phyloP scores from a whole-genome alignment of 139 green algal genomes.

The Bryopsis sp. region DNA sequence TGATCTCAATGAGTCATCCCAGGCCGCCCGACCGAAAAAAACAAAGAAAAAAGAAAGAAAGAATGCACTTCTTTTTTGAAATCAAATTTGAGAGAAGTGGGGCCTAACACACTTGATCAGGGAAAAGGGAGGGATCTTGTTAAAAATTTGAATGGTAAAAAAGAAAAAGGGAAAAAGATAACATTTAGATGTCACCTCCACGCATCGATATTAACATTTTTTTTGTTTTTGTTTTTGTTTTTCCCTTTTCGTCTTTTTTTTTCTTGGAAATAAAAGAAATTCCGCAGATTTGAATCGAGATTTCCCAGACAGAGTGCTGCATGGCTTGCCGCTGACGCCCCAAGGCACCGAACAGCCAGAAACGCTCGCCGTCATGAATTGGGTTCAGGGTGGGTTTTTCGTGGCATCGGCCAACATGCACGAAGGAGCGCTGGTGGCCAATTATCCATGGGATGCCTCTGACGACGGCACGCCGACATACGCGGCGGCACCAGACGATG shows the following conservation, averaged over 20 bases:
- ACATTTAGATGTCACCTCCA: too few relatives aligned
- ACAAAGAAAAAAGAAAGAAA: conserved; percentile 1
- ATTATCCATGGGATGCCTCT: conserved; percentile 77
- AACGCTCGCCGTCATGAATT: conserved; percentile 62
- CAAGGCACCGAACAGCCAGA: conserved; percentile 54
- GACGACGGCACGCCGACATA: conserved; percentile 44
- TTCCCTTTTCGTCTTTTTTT: too few relatives aligned
- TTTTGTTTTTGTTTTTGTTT: too few relatives aligned
- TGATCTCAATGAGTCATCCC: too few relatives aligned
- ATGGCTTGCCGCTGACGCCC: conserved; percentile 11
- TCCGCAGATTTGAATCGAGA: conserved; percentile 80
- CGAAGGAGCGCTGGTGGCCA: conserved; percentile 77
- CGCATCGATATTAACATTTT: too few relatives aligned
- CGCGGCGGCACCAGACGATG: conserved; percentile 59
- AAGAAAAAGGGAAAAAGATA: too few relatives aligned
- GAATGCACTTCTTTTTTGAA: background rate
- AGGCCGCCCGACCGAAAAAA: too few relatives aligned
- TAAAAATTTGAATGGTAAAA: too few relatives aligned
- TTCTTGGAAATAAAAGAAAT: conserved; percentile 18
- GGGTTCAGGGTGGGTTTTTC: conserved; percentile 38
- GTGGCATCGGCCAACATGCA: conserved; percentile 51
- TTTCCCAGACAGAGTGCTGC: conserved; percentile 71
- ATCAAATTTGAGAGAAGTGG: background rate
- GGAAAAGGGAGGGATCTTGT: too few relatives aligned
- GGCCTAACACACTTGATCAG: too few relatives aligned